Evolutionary conservation across 352 stramenopile species (phyloP), one percentile per base, ranked within the genome.

Genomic region (Phytophthora citricola): DNA sequence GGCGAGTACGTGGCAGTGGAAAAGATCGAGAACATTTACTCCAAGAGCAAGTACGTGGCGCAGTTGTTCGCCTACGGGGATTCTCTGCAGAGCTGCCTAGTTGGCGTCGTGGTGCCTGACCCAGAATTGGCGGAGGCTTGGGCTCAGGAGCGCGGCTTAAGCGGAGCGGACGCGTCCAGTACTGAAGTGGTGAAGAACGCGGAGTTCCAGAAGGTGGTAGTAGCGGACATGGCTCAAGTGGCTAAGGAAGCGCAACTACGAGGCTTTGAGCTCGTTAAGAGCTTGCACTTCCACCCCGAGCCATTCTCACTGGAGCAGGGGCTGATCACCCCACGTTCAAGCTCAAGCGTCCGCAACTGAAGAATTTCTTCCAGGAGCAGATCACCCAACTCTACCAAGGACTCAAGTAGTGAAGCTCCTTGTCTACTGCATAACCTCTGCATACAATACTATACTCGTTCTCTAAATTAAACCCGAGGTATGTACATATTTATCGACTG

Each of bases 281-380:
- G 73, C 22, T 66, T 98, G 17, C 73, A 97, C 68, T 83, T 98
- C 41, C 80, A 96, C 69, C 58, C 79, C 0, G 83, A 96, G 22
- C 69, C 81, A 7, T 98, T 98, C 69, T 85, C 76, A 1, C 81
- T 95, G 36, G 94, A 97, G 12, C 95, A 95, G 57, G 90, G 79
- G 29, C 76, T 98, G 15, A 82, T 98, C 46, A 99, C 95, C 9
- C 94, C n/a, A 98, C 95, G 3, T 97, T 98, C 74, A 98, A 99
- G 71, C 83, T 98, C 69, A 98, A 98, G 74, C 78, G 96, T 4
- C 74, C 73, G 26, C 78, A 87, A 43, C 72, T 87, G 34, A 88
- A 86, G 65, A 58, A 39, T 24, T 72, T 70, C 48, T 88, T 89
- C 64, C 62, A 89, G 54, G 5, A 56, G 26, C 63, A 91, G 57